Conservation (phyloP, 352 stramenopile species). For the Elongisporangium anandrum region DNA sequence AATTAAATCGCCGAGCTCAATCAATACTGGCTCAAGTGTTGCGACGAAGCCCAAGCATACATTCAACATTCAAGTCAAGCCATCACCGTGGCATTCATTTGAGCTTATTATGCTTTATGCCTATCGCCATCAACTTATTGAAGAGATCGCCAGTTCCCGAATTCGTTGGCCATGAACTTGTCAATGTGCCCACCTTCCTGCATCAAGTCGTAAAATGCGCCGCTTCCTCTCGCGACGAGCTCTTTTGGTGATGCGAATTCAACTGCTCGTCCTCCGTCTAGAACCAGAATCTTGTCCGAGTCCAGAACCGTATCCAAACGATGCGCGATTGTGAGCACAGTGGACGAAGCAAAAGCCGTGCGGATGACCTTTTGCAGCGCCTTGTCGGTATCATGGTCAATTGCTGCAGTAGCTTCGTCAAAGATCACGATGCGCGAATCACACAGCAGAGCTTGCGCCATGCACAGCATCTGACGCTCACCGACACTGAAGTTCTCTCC, state of each 20-base stretch:
- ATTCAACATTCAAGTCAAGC: no score
- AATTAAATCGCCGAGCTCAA: no score
- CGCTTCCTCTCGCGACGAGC: constrained; percentile 32
- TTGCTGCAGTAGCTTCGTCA: constrained; percentile 64
- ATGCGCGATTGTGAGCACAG: constrained; percentile 96
- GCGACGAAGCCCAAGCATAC: no score
- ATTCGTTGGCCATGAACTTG: constrained; percentile 10
- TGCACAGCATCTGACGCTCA: constrained; percentile 91
- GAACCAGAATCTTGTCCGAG: constrained; percentile 41
- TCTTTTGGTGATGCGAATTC: constrained; percentile 69
- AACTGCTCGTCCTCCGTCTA: constrained; percentile 72
- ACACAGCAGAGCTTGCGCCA: constrained; percentile 88
- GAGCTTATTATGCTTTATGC: no score
- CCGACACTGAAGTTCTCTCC: constrained; percentile 94
- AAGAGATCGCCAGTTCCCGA: neutral
- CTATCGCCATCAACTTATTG: neutral
- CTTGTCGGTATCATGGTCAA: constrained; percentile 83
- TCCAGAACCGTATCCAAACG: constrained; percentile 97
- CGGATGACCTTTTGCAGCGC: constrained; percentile 69
- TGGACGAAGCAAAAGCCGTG: constrained; percentile 85
- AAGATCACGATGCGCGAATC: constrained; percentile 78
- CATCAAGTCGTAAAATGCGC: constrained; percentile 52
- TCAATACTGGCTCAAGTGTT: no score
- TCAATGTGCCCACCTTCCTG: constrained; percentile 36
- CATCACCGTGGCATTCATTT: no score